Conservation (phyloP, 169 alveolate species). For the Eimeria tenella region DNA sequence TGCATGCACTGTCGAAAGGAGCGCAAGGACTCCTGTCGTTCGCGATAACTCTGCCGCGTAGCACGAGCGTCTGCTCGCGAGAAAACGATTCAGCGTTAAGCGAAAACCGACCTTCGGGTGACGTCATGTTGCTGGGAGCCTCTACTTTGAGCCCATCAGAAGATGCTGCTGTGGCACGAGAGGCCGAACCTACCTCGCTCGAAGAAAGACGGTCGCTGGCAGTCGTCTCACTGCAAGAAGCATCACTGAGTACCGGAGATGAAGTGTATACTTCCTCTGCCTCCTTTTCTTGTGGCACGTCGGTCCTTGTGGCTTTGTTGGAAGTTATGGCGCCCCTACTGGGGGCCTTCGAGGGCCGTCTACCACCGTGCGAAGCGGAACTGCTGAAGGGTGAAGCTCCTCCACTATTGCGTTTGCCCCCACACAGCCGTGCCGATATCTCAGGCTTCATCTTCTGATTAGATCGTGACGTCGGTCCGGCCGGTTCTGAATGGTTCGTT, state of each 20-base stretch:
- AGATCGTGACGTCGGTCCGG: no score
- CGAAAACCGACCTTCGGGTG: neutral
- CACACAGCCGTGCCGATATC: no score
- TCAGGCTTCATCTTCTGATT: no score
- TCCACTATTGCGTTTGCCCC: no score
- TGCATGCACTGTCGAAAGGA: neutral
- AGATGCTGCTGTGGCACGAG: neutral
- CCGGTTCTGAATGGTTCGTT: no score
- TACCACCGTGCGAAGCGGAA: no score
- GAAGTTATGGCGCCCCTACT: neutral
- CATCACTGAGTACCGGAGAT: constrained; percentile 18
- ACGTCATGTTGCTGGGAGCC: no score
- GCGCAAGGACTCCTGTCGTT: neutral
- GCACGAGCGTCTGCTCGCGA: neutral
- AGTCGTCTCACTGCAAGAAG: constrained; percentile 21
- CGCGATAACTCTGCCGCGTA: neutral
- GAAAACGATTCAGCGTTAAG: neutral
- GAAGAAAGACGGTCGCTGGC: constrained; percentile 45
- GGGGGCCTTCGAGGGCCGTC: no score
- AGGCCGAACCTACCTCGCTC: neutral
- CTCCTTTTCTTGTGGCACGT: neutral
- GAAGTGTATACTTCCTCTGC: neutral
- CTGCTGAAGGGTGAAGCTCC: no score
- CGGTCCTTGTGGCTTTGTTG: neutral
- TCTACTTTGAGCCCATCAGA: no score